Evolutionary conservation across 2,329 filamentous ascomycete species (phyloP).

Genomic region (Cercospora nicotianae): DNA sequence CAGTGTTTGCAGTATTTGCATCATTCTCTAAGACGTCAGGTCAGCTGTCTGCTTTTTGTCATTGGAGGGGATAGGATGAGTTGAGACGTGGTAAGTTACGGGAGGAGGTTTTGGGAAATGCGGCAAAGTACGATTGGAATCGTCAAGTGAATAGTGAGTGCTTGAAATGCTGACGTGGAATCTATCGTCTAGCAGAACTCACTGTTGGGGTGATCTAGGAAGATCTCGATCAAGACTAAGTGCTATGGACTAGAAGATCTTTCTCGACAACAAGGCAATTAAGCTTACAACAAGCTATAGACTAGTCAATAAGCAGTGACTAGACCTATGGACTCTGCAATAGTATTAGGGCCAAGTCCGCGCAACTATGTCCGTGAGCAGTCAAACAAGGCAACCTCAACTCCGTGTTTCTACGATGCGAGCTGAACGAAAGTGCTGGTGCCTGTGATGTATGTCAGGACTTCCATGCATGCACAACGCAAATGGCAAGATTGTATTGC

Average conservation of each 20-base stretch:
- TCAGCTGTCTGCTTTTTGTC: neutral
- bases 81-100: neutral
- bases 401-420: no score
- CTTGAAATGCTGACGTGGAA: neutral
- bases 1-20: neutral
- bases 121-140: neutral
- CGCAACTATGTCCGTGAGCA: no score
- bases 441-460: no score
- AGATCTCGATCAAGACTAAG: neutral
- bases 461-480: no score
- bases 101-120: neutral
- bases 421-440: no score
- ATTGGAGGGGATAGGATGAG: neutral
- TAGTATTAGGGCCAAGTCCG: no score
- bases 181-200: neutral
- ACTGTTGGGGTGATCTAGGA: neutral
- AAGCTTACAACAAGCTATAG: no score
- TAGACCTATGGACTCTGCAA: no score
- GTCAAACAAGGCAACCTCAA: no score
- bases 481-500: no score
- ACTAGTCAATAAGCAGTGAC: no score
- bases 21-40: neutral
- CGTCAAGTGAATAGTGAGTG: neutral
- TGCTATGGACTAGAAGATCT: neutral
- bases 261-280: no score